Base-by-base conservation (phyloP, 106 monocot species). In the Iris macrosiphon region DNA sequence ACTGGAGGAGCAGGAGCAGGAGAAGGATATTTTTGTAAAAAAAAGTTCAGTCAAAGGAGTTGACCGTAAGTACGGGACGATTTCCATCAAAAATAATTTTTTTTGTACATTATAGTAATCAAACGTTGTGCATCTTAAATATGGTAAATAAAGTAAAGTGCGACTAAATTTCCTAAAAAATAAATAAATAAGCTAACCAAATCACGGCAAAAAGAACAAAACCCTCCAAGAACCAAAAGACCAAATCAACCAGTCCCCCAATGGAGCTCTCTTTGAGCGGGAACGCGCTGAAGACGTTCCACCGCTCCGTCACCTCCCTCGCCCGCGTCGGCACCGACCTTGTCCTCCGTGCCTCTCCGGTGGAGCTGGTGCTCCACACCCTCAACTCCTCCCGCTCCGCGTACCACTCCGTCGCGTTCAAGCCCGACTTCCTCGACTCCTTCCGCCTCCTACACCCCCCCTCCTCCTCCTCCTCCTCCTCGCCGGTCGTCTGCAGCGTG, bases 321-420 rank as follows among this genome's bases (percentile, higher is more conserved):
- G 76, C 96, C 25, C 89, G 96, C 65, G 31, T 90, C 79, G 96
- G 86, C 60, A 65, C 80, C 63, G 96, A 96, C 52, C 82, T 90
- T 72, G 80, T 90, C 49, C 41, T 90, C 60, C 81, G 75, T 26
- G 78, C 69, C 17, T 81, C 81, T 34, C 47, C 72, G 16, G 9
- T 6, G 32, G 84, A 88, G 84, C 33, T 94, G 31, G 67, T 67
- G 41, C 58, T 94, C 43, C 86, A 90, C 66, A 87, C 90, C 30
- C 72, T 96, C 62, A 96, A 96, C 70, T 68, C 90, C 48, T 87
- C 86, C 7, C 79, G 96, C 61, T 87, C 96, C 13, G 90, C 90
- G 0, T 96, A 96, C 83, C 86, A 82, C 26, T 76, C 85, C 12
- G 45, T 90, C 33, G 65, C 85, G 1, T 83, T 82, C 61, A 70